phyloP scores from a whole-genome alignment of 257 asterid species.

The Solanum ossicruentum region DNA sequence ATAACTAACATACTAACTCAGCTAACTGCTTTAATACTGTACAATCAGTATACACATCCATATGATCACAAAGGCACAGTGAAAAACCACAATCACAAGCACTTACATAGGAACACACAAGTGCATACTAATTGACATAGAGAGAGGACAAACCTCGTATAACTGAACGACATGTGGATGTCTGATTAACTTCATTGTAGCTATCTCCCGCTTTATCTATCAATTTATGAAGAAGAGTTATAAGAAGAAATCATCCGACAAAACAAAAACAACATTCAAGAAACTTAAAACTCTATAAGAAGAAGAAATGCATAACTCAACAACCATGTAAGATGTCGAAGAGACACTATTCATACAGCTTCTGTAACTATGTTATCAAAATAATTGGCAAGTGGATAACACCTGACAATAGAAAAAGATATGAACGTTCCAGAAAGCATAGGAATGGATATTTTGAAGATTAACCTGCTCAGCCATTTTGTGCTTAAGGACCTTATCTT shows the following conservation, averaged over 20 bases:
- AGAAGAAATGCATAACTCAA: background rate
- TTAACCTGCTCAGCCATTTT: slow-evolving; percentile 91
- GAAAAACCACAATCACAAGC: background rate
- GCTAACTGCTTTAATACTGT: too few relatives aligned
- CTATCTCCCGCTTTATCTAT: slow-evolving; percentile 87
- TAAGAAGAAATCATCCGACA: background rate
- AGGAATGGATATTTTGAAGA: background rate
- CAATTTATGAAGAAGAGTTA: background rate
- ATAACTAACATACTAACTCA: too few relatives aligned
- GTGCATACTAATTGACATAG: background rate
- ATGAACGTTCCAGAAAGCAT: background rate
- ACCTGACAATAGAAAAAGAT: background rate
- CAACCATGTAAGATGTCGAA: background rate
- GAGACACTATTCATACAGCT: background rate
- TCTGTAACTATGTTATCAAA: background rate
- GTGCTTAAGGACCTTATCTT: slow-evolving; percentile 88
- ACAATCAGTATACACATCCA: background rate
- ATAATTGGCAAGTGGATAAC: background rate
- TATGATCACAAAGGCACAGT: background rate
- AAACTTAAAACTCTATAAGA: background rate
- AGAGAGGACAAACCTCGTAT: slow-evolving; percentile 44
- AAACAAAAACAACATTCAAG: background rate
- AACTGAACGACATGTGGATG: slow-evolving; percentile 78
- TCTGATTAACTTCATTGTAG: slow-evolving; percentile 77
- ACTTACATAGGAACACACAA: background rate